Conservation (phyloP, 805 yeast genomes). For the Teunomyces barrocoloradensis region DNA sequence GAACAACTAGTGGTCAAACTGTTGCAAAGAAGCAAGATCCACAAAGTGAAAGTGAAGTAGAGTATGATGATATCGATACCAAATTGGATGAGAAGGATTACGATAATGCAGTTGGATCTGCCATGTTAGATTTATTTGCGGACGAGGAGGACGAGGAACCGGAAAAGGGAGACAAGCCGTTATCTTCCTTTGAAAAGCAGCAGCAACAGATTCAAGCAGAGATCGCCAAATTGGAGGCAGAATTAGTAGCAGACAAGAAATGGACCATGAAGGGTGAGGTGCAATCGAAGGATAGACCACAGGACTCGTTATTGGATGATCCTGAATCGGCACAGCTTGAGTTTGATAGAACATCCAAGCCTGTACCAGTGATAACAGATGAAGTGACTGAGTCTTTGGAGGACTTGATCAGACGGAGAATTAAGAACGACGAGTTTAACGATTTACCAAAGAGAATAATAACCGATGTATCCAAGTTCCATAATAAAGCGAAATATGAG, state of each 20-base stretch:
- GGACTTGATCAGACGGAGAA: conserved; percentile 82
- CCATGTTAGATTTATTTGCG: conserved; percentile 62
- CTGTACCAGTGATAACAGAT: conserved; percentile 91
- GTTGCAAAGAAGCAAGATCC: conserved; percentile 5
- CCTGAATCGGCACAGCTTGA: conserved; percentile 55
- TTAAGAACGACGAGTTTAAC: conserved; percentile 72
- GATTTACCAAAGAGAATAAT: conserved; percentile 76
- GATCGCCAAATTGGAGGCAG: conserved; percentile 76
- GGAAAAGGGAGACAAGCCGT: conserved; percentile 18
- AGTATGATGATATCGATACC: conserved; percentile 15
- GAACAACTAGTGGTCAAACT: conserved; percentile 7
- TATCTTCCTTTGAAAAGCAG: conserved; percentile 81
- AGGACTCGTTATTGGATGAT: conserved; percentile 79
- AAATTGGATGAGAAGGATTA: conserved; percentile 58
- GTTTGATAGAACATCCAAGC: conserved; percentile 90
- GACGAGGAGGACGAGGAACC: conserved; percentile 22
- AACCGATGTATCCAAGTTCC: conserved; percentile 61
- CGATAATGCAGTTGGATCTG: conserved; percentile 57
- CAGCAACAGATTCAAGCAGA: conserved; percentile 74
- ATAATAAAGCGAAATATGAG: conserved; percentile 49
- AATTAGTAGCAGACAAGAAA: conserved; percentile 83
- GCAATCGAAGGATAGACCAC: conserved; percentile 73
- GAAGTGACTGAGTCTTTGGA: conserved; percentile 85
- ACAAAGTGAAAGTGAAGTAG: conserved; percentile 38
- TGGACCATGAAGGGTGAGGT: conserved; percentile 97